Evolutionary conservation across 805 yeast species (phyloP).

Genomic region (Lipomyces anomalus): DNA sequence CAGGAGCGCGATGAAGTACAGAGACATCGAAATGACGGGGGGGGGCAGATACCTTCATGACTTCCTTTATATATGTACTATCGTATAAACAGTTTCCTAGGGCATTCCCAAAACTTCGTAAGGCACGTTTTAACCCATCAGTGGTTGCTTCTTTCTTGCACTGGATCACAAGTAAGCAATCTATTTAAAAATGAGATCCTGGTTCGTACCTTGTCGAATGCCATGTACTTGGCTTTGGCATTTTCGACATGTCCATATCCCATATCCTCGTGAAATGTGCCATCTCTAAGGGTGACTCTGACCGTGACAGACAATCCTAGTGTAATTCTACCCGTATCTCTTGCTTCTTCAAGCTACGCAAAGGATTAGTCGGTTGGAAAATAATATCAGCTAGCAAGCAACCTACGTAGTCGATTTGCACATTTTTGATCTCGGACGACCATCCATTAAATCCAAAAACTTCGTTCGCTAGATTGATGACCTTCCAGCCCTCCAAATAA

Average conservation of each 20-base stretch:
- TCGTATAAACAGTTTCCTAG: slow-evolving; percentile 48
- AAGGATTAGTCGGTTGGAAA: too few relatives aligned
- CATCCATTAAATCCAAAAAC: slow-evolving; percentile 77
- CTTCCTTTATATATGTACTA: slow-evolving; percentile 25
- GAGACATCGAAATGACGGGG: slow-evolving; percentile 11
- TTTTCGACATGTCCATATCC: slow-evolving; percentile 72
- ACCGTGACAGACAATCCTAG: slow-evolving; percentile 39
- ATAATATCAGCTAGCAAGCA: slow-evolving; percentile 23
- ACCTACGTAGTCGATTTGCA: slow-evolving; percentile 52
- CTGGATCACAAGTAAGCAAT: background rate
- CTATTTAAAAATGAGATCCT: background rate
- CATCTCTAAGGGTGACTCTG: slow-evolving; percentile 68
- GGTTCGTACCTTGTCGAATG: slow-evolving; percentile 51
- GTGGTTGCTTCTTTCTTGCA: slow-evolving; percentile 83
- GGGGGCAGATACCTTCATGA: slow-evolving; percentile 21
- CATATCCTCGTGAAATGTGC: slow-evolving; percentile 70
- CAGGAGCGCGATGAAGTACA: slow-evolving; percentile 17
- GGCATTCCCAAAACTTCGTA: slow-evolving; percentile 74
- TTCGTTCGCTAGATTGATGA: slow-evolving; percentile 64
- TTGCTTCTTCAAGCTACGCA: slow-evolving; percentile 2
- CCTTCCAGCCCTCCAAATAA: slow-evolving; percentile 72
- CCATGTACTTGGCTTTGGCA: slow-evolving; percentile 48
- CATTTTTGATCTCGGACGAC: slow-evolving; percentile 55
- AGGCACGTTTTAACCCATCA: slow-evolving; percentile 72
- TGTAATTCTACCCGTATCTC: slow-evolving; percentile 8